Base-by-base conservation (phyloP, 371 early-diverging fungal species). In the Funneliformis caledonium region DNA sequence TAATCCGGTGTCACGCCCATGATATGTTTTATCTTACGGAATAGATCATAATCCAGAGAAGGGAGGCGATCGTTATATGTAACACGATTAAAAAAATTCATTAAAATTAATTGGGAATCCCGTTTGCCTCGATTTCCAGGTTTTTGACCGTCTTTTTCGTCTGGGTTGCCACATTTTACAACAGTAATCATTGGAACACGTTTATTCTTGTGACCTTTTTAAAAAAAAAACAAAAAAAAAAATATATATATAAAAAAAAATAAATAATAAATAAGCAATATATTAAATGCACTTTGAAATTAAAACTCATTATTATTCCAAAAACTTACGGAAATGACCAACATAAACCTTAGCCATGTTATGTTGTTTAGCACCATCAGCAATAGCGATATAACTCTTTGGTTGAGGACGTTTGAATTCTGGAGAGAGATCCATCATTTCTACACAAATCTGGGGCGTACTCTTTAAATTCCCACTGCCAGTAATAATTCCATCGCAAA, bases 111-210 rank as follows among this genome's bases (percentile, higher is more conserved):
- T 86, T 99, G 99, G 26, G 97, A 96, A 87, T 99, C 99, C 80
- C 99, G 93, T 85, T 99, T 99, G 81, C 99, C 99, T 78, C 99
- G 91, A 84, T 99, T 98, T n/a, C 97, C 97, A 8, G 96, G 93
- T 82, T 95, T 95, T 74, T 91, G 88, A 67, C 82, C 72, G 78
- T 84, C 65, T 33, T 85, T 81, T 79, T 97, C 97, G 1, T 88
- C 88, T 1, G 92, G 91, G 0, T 93, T 92, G 43, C 99, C 99
- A 73, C 96, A 96, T 86, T 99, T 98, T 81, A 94, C 94, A 6
- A 99, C 93, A 0, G 96, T 91, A 76, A 99, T 88, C 76, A 93
- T 95, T 6, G 98, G 97, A 26, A 96, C 94, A 16, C 83, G 84
- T 31, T 42, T 12, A 75, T 75, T 37, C 7, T 75, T 60, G 10